Evolutionary conservation across 169 alveolate species (phyloP), one percentile per base, ranked within the genome.

Genomic region (Cryptosporidium andersoni): DNA sequence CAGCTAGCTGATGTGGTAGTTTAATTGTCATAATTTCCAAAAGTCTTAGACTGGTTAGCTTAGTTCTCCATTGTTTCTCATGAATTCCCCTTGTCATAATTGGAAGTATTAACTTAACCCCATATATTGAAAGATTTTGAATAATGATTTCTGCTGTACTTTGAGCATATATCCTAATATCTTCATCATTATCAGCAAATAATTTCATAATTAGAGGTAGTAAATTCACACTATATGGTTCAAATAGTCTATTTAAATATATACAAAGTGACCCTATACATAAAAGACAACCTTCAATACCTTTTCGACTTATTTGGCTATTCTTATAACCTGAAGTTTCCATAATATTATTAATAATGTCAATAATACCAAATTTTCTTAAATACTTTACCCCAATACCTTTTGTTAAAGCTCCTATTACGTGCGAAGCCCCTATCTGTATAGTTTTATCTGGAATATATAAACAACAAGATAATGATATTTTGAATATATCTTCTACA

Each of bases 1-100:
- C 55, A 8, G 85, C 55, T 36, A 74, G 34, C 16, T 58, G 68
- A 47, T 58, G 66, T n/a, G 85, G 85, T 5, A 68, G 60, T 39
- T 60, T 74, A 25, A 56, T n/a, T 4, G 85, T 55, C 67, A 74
- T 56, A 25, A 66, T 60, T 34, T 55, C 82, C 60, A 91, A 82
- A 40, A 91, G 42, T 81, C 89, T 91, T 65, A 91, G 88, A 64
- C 90, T 62, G 8, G 90, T 92, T 37, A 91, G 65, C 81, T 85
- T 88, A 16, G 88, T 81, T n/a, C 91, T 80, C 92, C 93, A 91
- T 81, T 88, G 91, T 56, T 52, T 74, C 25, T 65, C 85, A 14
- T 82, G 65, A 43, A 82, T 68, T 45, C 88, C 65, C 45, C 66
- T 39, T 8, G 80, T 55, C 49, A 89, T 65, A 45, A 64, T 36